Base-by-base conservation (phyloP, 2,329 filamentous ascomycete species). In the Aspergillus bombycis region DNA sequence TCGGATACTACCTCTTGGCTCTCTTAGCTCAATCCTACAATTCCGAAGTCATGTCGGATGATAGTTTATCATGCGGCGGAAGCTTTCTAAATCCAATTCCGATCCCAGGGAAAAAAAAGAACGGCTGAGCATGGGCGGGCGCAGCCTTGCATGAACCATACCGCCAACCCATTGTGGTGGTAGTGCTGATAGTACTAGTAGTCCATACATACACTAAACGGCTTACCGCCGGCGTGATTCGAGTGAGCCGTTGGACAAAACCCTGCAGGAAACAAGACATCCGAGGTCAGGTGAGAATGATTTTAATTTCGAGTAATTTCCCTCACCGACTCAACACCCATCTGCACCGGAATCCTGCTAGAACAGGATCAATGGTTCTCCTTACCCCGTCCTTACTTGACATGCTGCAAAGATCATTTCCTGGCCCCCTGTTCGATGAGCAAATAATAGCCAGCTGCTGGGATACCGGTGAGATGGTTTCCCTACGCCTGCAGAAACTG, bases 381-480 rank as follows among this genome's bases (percentile, higher is more conserved):
- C n/a, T n/a, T 19, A 21, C 9, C 28, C 48, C 8, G 26, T n/a
- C 48, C 48, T 52, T 52, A 32, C 48, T 32, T 52, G 30, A 52
- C 28, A 19, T n/a, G 11, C n/a, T 23, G 52, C 30, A 21, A 34
- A 55, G 52, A 38, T 55, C 50, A 16, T 26, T 21, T 10, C 26
- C 8, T 16, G 14, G 6, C 19, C 3, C n/a, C 32, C 14, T 19
- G 52, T 8, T 55, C 28, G 34, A 36, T 36, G 21, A 55, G 32
- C 14, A 26, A 55, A 23, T 36, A 14, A 23, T 28, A 23, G n/a
- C 10, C 32, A n/a, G 32, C 21, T 7, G 9, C 36, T 21, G 28
- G 38, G 46, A 34, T 55, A 53, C 48, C 61, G 52, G 46, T 62
- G 61, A 56, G 56, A 53, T 54, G 56, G 57, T 60, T 62, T 56